A percentile compares a stretch with the other conserved stretches of the same genome.
phyloP scores from a whole-genome alignment of 495 filamentous ascomycete genomes.

The Parmelia sp. region DNA sequence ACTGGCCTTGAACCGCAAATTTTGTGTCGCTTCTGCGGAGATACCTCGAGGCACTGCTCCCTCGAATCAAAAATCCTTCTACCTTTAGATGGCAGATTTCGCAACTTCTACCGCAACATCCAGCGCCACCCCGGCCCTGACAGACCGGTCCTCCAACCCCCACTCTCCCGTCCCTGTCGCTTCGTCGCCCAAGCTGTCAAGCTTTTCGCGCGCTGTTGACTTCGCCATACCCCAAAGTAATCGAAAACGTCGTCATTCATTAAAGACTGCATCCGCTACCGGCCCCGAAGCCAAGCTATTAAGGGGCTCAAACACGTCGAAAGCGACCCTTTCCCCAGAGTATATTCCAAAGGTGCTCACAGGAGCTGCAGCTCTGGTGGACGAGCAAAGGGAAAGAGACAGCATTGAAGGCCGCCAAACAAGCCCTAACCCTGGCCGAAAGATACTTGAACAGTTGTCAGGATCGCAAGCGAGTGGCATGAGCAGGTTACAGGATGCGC shows the following conservation, averaged over 20 bases:
- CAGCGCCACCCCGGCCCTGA: neutral
- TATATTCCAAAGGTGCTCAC: conserved; percentile 27
- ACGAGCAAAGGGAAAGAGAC: conserved; percentile 24
- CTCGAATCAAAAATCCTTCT: neutral
- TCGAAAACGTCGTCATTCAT: conserved; percentile 26
- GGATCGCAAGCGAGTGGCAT: conserved; percentile 20
- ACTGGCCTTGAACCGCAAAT: neutral
- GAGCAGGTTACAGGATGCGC: conserved; percentile 28
- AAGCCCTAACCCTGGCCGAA: conserved; percentile 28
- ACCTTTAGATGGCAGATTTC: conserved; percentile 21
- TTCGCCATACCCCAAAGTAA: conserved; percentile 11
- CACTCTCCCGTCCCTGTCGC: neutral
- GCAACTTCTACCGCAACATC: conserved; percentile 5
- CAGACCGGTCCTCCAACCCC: conserved; percentile 1
- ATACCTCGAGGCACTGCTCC: neutral
- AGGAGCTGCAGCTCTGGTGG: conserved; percentile 27
- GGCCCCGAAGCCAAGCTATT: conserved; percentile 20
- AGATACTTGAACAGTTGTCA: conserved; percentile 23
- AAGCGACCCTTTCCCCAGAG: conserved; percentile 17
- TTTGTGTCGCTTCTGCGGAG: neutral
- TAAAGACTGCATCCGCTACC: conserved; percentile 13
- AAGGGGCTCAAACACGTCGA: conserved; percentile 12
- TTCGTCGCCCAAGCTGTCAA: neutral
- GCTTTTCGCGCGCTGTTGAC: neutral
- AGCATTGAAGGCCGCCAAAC: conserved; percentile 13